phyloP scores from a whole-genome alignment of 352 stramenopile genomes.

The Phytophthora litchii region DNA sequence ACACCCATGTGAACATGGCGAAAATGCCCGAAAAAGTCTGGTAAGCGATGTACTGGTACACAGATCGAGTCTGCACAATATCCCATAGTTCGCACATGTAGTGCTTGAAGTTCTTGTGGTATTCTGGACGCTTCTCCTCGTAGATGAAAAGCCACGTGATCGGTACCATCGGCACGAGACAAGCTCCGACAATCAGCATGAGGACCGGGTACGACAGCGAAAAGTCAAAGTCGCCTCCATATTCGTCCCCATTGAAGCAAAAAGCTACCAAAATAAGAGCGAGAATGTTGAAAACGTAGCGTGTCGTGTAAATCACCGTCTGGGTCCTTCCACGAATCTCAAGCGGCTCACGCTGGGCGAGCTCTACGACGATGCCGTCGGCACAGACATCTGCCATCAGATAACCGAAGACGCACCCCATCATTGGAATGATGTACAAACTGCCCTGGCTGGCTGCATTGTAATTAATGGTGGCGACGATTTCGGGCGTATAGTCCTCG shows the following conservation, averaged over 20 bases:
- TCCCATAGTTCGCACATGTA: slow-evolving; percentile 60
- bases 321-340: slow-evolving; percentile 52
- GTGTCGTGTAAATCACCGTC: slow-evolving; percentile 57
- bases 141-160: slow-evolving; percentile 52
- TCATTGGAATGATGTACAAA: slow-evolving; percentile 54
- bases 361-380: slow-evolving; percentile 55
- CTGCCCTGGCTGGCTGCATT: slow-evolving; percentile 36
- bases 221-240: slow-evolving; percentile 56
- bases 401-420: slow-evolving; percentile 52
- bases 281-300: slow-evolving; percentile 43
- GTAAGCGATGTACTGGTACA: slow-evolving; percentile 61
- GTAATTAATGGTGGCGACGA: slow-evolving; percentile 46
- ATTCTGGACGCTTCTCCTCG: slow-evolving; percentile 35
- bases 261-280: slow-evolving; percentile 47
- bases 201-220: slow-evolving; percentile 48
- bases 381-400: slow-evolving; percentile 53
- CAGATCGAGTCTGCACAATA: slow-evolving; percentile 47
- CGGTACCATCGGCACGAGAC: slow-evolving; percentile 37
- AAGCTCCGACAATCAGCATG: slow-evolving; percentile 46
- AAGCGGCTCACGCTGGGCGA: slow-evolving; percentile 52
- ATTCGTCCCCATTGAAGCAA: slow-evolving; percentile 56
- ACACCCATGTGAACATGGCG: slow-evolving; percentile 42
- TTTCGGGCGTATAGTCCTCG: slow-evolving; percentile 47
- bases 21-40: slow-evolving; percentile 51
- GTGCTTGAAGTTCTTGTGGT: slow-evolving; percentile 41